Evolutionary conservation across 2,329 filamentous ascomycete genomes (phyloP).

Genomic region (Ascochyta clinopodiicola): DNA sequence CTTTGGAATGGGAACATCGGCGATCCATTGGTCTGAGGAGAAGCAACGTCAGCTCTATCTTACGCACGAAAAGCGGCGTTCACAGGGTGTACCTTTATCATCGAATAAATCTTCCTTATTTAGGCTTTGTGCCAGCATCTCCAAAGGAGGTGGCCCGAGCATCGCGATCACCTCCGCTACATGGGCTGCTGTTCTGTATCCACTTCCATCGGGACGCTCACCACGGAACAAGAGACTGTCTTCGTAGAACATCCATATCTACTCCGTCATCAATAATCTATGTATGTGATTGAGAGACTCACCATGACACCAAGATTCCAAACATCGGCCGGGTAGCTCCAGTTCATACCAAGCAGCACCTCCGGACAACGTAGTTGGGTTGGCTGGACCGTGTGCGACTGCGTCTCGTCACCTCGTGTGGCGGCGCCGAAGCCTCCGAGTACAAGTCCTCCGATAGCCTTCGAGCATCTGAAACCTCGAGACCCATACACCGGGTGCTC

Average conservation of each 20-base stretch:
- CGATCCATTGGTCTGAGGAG: constrained; percentile 27
- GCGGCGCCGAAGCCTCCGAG: constrained; percentile 40
- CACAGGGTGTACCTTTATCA: constrained; percentile 16
- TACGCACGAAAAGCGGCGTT: not conserved
- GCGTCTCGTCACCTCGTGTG: constrained; percentile 13
- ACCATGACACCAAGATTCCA: constrained; percentile 50
- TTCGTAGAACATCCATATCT: constrained; percentile 51
- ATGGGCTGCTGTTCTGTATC: constrained; percentile 35
- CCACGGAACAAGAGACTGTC: constrained; percentile 40
- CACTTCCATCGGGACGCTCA: constrained; percentile 22
- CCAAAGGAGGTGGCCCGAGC: constrained; percentile 26
- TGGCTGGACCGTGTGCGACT: constrained; percentile 44
- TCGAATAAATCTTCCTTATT: constrained; percentile 25
- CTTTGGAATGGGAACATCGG: constrained; percentile 13
- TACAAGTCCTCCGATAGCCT: constrained; percentile 40
- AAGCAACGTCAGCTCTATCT: not conserved
- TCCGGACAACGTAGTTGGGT: constrained; percentile 49
- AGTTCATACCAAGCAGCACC: constrained; percentile 45
- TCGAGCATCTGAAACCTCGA: constrained; percentile 28
- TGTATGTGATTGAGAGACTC: constrained; percentile 19
- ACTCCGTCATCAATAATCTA: not conserved
- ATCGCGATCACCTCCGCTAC: constrained; percentile 36
- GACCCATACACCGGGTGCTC: too few relatives aligned
- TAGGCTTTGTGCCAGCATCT: constrained; percentile 19
- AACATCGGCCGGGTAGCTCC: constrained; percentile 48